A percentile compares a stretch with the other conserved stretches of the same genome.
phyloP scores from a whole-genome alignment of 208 protist species.

The Trypanosoma boissoni region DNA sequence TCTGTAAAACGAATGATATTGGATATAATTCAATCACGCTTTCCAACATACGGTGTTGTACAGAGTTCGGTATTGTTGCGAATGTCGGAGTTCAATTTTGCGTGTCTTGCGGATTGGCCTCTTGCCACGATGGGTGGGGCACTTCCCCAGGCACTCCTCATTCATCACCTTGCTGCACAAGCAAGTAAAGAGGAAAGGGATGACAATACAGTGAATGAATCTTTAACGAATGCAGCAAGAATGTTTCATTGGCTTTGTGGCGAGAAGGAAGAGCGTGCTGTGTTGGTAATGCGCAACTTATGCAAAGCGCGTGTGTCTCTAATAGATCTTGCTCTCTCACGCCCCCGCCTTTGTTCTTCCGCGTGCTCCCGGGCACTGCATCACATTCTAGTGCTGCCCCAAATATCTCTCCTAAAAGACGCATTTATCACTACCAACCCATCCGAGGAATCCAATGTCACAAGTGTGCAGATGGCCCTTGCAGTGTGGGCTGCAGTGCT shows the following conservation, averaged over 20 bases:
- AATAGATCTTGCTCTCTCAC: background rate
- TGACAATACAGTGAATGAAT: too few relatives aligned
- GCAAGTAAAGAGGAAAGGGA: background rate
- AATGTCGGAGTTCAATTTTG: constrained; percentile 18
- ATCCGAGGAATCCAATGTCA: background rate
- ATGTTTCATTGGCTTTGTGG: constrained; percentile 28
- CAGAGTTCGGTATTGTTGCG: background rate
- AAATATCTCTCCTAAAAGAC: constrained; percentile 4
- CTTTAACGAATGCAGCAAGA: constrained; percentile 1
- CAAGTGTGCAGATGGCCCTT: background rate
- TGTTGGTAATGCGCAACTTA: constrained; percentile 10
- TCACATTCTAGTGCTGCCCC: constrained; percentile 13
- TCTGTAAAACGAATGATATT: background rate
- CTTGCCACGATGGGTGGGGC: constrained; percentile 11
- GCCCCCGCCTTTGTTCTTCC: too few relatives aligned
- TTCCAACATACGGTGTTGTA: background rate
- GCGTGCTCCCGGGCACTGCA: constrained; percentile 11
- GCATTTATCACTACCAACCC: background rate
- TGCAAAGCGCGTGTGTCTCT: constrained; percentile 9
- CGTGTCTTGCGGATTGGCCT: constrained; percentile 10
- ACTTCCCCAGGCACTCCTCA: constrained; percentile 15
- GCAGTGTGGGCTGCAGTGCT: constrained; percentile 15
- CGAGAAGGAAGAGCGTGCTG: constrained; percentile 2
- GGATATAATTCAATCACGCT: background rate
- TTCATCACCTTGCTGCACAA: constrained; percentile 7